Conservation (phyloP, 1,284 basidiomycete genomes). For the Ustilago tritici region DNA sequence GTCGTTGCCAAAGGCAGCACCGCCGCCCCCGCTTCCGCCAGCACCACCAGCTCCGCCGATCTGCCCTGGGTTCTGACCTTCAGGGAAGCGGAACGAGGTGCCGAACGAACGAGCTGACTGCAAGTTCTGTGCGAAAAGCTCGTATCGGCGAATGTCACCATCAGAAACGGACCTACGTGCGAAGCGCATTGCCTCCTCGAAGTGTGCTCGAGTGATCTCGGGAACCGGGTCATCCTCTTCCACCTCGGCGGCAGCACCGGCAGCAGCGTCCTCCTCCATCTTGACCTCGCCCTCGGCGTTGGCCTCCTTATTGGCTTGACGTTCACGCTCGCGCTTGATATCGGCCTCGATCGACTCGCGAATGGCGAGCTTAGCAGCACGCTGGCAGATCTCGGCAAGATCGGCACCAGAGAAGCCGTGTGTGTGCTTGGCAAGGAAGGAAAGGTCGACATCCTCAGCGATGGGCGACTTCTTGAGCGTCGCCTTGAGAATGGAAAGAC, state of each 20-base stretch:
- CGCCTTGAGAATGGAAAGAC: constrained; percentile 90
- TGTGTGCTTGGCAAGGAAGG: constrained; percentile 90
- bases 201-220: constrained; percentile 81
- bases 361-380: constrained; percentile 96
- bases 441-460: constrained; percentile 84
- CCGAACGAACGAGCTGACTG: constrained; percentile 73
- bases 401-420: constrained; percentile 99
- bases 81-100: constrained; percentile 96
- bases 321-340: constrained; percentile 81
- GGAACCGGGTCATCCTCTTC: constrained; percentile 92
- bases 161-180: constrained; percentile 71
- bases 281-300: constrained; percentile 70
- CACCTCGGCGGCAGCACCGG: constrained; percentile 75
- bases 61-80: constrained; percentile 71
- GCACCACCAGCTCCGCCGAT: constrained; percentile 33
- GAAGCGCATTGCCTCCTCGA: constrained; percentile 97
- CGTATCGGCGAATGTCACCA: constrained; percentile 90
- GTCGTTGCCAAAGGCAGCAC: constrained; percentile 82
- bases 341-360: constrained; percentile 94
- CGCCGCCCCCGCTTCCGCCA: constrained; percentile 73
- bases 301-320: constrained; percentile 45
- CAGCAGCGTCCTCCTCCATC: constrained; percentile 77
- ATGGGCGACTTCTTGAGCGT: constrained; percentile 93
- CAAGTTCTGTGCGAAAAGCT: constrained; percentile 68
- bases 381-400: constrained; percentile 97